Base-by-base conservation (phyloP, 768 basidiomycete genomes). In the Agrocybe praecox region DNA sequence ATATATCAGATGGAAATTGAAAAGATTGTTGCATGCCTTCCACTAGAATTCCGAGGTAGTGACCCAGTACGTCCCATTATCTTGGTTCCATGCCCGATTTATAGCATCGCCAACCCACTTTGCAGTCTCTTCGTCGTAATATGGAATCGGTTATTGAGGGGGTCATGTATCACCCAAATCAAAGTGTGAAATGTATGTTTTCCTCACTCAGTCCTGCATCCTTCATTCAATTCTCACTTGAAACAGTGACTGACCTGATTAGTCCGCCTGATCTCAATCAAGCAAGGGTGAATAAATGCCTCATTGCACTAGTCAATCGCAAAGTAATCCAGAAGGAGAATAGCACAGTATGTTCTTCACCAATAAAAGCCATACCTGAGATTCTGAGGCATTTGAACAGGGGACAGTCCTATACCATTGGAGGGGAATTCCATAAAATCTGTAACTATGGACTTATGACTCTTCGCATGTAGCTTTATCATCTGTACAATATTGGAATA, bases 241-340 rank as follows among this genome's bases (percentile, higher is more conserved):
- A 15, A 19, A 22, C 64, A 96, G 94, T 96, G 21, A 72, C 81
- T 26, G 90, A 93, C 54, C 79, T 96, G 53, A 82, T 95, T 62
- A 80, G 78, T 42, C 86, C 86, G 2, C 92, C 93, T 0, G 91
- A 94, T 60, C 80, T 96, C 34, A 92, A 88, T 51, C 94, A 96
- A 75, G 90, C 94, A 8, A 82, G 91, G 43, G 95, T 94, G 42
- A 96, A 97, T 71, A 96, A 94, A 69, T 96, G 94, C 63, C 78
- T 98, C 34, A 94, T 98, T 51, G 92, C 94, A 1, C 76, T 98
- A 7, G 94, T 96, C 4, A 89, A 89, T 66, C 81, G 92, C 48
- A 96, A 96, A 67, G 81, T 92, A 18, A 90, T 94, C 0, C 78
- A 76, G 54, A 96, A 95, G 70, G 86, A 90, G 43, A 90, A 79